Percentiles rank a stretch among this genome's conserved stretches.
Evolutionary conservation across 495 filamentous ascomycete genomes (phyloP).

Genomic region (Xylaria telfairii): DNA sequence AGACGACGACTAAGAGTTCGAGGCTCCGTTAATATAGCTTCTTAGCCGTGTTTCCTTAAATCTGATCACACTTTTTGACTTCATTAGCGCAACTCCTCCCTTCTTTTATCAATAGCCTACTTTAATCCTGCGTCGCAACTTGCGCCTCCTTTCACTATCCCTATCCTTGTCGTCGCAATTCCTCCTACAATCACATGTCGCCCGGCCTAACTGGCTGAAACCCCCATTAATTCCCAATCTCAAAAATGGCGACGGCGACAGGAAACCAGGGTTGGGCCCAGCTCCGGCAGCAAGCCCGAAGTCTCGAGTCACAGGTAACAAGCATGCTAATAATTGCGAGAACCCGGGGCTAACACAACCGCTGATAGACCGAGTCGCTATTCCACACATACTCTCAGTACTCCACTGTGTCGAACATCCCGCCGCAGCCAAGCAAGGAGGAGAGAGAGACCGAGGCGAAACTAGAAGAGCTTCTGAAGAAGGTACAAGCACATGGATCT

Average conservation of each 20-base stretch:
- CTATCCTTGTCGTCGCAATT: not conserved
- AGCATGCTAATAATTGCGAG: not conserved
- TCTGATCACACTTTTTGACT: not conserved
- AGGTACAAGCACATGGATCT: slow-evolving; percentile 50
- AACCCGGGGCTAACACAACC: slow-evolving; percentile 15
- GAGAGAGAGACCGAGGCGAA: slow-evolving; percentile 79
- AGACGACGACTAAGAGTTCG: slow-evolving; percentile 5
- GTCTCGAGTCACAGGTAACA: slow-evolving; percentile 87
- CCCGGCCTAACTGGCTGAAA: not conserved
- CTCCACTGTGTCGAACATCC: slow-evolving; percentile 79
- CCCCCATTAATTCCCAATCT: not conserved
- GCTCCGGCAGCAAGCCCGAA: slow-evolving; percentile 89
- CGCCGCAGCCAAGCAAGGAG: slow-evolving; percentile 82
- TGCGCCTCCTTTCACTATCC: not conserved
- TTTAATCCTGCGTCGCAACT: not conserved
- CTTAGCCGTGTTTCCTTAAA: not conserved
- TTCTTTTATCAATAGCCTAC: not conserved
- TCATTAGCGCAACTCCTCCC: not conserved
- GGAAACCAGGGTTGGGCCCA: slow-evolving; percentile 88
- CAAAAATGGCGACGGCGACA: slow-evolving; percentile 72
- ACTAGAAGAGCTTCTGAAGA: slow-evolving; percentile 83
- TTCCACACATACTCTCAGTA: slow-evolving; percentile 97
- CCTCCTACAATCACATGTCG: slow-evolving; percentile 10
- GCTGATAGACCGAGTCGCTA: slow-evolving; percentile 79
- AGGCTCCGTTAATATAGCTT: not conserved